Evolutionary conservation across 805 yeast species (phyloP).

Genomic region (Metschnikowia kofuensis): DNA sequence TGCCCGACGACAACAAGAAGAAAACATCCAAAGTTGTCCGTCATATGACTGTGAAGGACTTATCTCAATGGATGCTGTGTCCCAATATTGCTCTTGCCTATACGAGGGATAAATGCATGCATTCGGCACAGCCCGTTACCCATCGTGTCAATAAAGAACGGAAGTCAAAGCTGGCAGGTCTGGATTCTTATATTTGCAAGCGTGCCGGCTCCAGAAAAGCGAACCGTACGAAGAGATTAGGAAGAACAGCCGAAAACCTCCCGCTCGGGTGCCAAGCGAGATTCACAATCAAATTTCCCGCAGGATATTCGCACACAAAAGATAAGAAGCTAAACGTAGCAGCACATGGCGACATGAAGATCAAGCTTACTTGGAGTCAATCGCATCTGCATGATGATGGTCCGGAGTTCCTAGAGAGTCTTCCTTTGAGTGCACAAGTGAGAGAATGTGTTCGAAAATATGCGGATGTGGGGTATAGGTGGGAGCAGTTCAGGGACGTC

Average conservation of each 20-base stretch:
- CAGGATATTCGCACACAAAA: not conserved
- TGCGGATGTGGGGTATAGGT: not conserved
- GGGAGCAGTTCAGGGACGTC: not conserved
- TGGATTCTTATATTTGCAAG: not conserved
- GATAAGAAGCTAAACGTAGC: not conserved
- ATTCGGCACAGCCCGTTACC: too few species aligned
- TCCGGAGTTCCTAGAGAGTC: not conserved
- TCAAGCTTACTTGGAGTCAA: not conserved
- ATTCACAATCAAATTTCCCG: not conserved
- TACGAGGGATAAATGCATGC: too few species aligned
- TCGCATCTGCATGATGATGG: not conserved
- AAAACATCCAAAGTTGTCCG: too few species aligned
- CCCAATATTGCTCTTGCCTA: too few species aligned
- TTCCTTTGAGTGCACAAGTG: not conserved
- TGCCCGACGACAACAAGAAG: too few species aligned
- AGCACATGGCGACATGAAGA: not conserved
- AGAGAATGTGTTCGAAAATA: not conserved
- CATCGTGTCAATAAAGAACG: too few species aligned
- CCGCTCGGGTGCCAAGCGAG: not conserved
- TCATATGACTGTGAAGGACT: too few species aligned
- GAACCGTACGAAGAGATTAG: not conserved
- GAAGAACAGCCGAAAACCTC: not conserved
- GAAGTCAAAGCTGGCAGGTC: not conserved
- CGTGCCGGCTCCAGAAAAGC: not conserved
- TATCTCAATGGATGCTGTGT: too few species aligned